Conservation (phyloP, 805 yeast species). For the Ascoidea rubescens region DNA sequence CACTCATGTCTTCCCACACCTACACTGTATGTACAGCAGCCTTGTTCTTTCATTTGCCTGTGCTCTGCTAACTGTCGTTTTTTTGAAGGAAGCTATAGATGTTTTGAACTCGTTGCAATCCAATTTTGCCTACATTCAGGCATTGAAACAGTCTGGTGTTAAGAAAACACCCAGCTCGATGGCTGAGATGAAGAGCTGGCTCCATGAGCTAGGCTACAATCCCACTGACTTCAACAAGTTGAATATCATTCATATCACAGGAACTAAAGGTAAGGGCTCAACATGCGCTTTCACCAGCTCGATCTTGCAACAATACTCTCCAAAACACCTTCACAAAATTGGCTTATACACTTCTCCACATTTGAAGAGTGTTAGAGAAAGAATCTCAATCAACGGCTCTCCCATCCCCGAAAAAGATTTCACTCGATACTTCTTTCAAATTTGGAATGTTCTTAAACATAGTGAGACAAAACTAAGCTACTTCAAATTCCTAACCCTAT, state of each 20-base stretch:
- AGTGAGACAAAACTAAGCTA: constrained; percentile 57
- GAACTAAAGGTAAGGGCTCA: constrained; percentile 97
- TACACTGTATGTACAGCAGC: too few relatives aligned
- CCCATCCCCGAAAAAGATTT: constrained; percentile 75
- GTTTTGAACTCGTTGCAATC: constrained; percentile 83
- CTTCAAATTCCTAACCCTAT: constrained; percentile 76
- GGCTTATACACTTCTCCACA: constrained; percentile 98
- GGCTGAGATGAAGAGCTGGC: constrained; percentile 79
- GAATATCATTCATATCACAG: constrained; percentile 85
- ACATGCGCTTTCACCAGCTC: constrained; percentile 90
- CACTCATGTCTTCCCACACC: too few relatives aligned
- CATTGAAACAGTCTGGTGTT: constrained; percentile 56
- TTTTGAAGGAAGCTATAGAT: constrained; percentile 58
- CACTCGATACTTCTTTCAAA: constrained; percentile 83
- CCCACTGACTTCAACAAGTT: constrained; percentile 57
- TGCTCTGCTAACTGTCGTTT: background rate
- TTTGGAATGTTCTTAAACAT: constrained; percentile 68
- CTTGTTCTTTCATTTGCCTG: too few relatives aligned
- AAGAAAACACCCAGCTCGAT: constrained; percentile 54
- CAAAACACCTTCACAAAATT: constrained; percentile 35
- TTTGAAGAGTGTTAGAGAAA: constrained; percentile 80
- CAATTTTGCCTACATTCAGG: constrained; percentile 81
- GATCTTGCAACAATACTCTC: constrained; percentile 51
- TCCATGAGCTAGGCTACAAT: constrained; percentile 51
- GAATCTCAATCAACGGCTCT: constrained; percentile 75